A percentile compares a stretch with the other conserved stretches of the same genome.
phyloP scores from a whole-genome alignment of 495 filamentous ascomycete species.

The Astrothelium subdiscretum region DNA sequence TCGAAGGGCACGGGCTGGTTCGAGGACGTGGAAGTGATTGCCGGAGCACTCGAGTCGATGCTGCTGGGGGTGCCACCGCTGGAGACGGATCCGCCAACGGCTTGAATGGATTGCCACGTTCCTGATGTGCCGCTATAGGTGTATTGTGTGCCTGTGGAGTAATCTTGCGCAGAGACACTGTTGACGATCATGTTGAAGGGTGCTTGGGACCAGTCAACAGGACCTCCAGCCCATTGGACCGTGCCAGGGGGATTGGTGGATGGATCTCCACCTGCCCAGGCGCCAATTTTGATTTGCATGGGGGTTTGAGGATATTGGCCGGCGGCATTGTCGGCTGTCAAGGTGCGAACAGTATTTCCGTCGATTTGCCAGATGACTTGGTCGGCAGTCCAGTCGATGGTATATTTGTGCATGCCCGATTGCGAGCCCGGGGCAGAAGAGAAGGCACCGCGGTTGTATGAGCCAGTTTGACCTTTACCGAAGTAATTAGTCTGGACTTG shows the following conservation, averaged over 20 bases:
- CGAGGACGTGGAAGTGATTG: slow-evolving; percentile 43
- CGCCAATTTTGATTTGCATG: slow-evolving; percentile 70
- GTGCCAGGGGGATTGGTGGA: slow-evolving; percentile 56
- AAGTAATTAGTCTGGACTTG: slow-evolving; percentile 74
- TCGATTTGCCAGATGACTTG: slow-evolving; percentile 67
- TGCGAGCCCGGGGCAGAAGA: slow-evolving; percentile 42
- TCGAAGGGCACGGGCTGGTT: slow-evolving; percentile 49
- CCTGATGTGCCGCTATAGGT: slow-evolving; percentile 65
- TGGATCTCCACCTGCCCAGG: slow-evolving; percentile 78
- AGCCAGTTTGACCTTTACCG: slow-evolving; percentile 63
- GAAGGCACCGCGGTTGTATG: slow-evolving; percentile 51
- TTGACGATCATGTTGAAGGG: slow-evolving; percentile 81
- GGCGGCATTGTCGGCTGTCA: slow-evolving; percentile 52
- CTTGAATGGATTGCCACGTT: slow-evolving; percentile 65
- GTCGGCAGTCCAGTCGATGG: slow-evolving; percentile 68
- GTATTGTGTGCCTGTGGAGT: slow-evolving; percentile 79
- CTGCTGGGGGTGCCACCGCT: slow-evolving; percentile 35
- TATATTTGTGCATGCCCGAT: slow-evolving; percentile 64
- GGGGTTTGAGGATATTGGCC: slow-evolving; percentile 73
- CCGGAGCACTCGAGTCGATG: slow-evolving; percentile 35
- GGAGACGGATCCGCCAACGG: slow-evolving; percentile 60
- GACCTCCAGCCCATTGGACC: slow-evolving; percentile 78
- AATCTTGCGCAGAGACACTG: slow-evolving; percentile 67
- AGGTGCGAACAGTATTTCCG: slow-evolving; percentile 50
- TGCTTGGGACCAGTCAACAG: slow-evolving; percentile 63